A percentile compares a stretch with the other conserved stretches of the same genome.
Evolutionary conservation across 2,329 filamentous ascomycete species (phyloP).

Genomic region (Amylocarpus encephaloides): DNA sequence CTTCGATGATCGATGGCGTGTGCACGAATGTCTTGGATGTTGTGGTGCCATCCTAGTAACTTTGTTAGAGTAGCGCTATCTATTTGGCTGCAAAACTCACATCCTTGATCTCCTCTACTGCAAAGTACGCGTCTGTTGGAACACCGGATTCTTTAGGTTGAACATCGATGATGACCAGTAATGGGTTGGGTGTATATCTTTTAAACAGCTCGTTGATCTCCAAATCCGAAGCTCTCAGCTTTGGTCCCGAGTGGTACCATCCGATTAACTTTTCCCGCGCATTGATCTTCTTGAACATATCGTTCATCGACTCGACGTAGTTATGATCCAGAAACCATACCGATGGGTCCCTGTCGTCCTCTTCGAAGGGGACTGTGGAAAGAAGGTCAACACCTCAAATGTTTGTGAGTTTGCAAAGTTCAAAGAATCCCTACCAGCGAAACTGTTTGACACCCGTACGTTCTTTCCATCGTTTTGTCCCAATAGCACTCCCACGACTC

Average conservation of each 20-base stretch:
- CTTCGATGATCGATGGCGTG: conserved; percentile 96
- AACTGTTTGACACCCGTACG: conserved; percentile 97
- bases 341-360: conserved; percentile 96
- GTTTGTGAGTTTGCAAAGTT: not conserved
- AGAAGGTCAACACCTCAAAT: not conserved
- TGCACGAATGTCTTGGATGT: conserved; percentile 97
- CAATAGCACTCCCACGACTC: conserved; percentile 89
- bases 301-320: conserved; percentile 98
- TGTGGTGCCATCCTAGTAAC: conserved; percentile 79
- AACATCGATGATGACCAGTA: conserved; percentile 96
- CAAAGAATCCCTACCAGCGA: conserved; percentile 64
- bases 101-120: conserved; percentile 98
- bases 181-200: conserved; percentile 92
- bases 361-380: conserved; percentile 82
- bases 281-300: conserved; percentile 99
- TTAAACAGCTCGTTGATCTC: conserved; percentile 99
- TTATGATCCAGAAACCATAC: conserved; percentile 99
- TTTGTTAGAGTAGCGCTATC: conserved; percentile 10
- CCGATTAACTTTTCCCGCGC: conserved; percentile 97
- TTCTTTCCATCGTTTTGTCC: conserved; percentile 96
- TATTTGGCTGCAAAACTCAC: conserved; percentile 45
- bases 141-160: conserved; percentile 97
- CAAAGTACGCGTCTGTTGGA: conserved; percentile 97
- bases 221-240: conserved; percentile 90
- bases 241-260: conserved; percentile 98